Conservation (phyloP, 169 alveolate species). For the Ichthyophthirius multifiliis region DNA sequence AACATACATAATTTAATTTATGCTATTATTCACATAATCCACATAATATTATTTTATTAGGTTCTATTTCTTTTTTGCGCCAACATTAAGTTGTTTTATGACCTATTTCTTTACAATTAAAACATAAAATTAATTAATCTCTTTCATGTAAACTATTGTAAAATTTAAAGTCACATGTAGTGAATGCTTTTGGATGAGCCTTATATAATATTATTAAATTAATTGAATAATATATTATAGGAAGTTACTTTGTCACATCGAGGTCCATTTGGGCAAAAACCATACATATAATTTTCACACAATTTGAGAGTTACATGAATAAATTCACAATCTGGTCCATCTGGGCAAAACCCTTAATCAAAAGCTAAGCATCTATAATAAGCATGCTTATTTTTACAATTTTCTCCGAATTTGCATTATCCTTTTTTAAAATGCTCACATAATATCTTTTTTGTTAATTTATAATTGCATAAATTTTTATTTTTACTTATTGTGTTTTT, state of each 20-base stretch:
- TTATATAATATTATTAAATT: neutral
- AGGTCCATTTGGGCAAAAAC: neutral
- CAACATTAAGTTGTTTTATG: neutral
- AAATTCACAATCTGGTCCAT: neutral
- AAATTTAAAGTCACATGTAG: neutral
- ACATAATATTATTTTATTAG: neutral
- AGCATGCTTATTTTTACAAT: neutral
- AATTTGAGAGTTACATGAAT: neutral
- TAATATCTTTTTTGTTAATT: neutral
- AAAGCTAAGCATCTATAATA: neutral
- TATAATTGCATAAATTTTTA: neutral
- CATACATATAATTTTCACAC: neutral
- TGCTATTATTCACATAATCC: neutral
- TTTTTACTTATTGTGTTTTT: neutral
- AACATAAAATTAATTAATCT: neutral
- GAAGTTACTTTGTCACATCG: neutral
- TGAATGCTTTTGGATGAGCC: slow-evolving; percentile 4
- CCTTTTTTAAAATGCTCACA: neutral
- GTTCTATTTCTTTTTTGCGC: neutral
- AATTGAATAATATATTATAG: neutral
- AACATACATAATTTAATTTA: neutral
- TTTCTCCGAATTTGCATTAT: neutral
- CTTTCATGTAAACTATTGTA: neutral
- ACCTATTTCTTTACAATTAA: neutral
- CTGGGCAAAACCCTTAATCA: slow-evolving; percentile 5